These are phyloP conservation scores for Botryotinia convoluta DNA, from an alignment of 2,329 filamentous ascomycete species.

Conservation along the genomic window DNA sequence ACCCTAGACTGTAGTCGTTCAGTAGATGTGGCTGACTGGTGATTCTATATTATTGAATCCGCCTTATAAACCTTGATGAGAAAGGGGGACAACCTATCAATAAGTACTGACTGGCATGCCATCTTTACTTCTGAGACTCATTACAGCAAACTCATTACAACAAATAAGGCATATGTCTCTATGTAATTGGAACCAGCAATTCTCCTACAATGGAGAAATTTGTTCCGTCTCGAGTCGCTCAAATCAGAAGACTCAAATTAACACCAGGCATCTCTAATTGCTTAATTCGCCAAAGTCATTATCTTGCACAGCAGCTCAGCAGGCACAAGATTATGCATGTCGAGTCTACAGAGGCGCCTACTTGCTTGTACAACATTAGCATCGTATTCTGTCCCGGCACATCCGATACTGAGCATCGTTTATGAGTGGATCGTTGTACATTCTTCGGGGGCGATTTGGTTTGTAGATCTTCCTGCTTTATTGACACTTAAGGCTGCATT, in stretches of 20 bases:
- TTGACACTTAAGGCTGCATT: background rate
- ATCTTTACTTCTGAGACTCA: background rate
- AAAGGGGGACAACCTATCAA: background rate
- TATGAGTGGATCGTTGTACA: background rate
- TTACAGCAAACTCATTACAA: background rate
- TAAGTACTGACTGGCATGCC: background rate
- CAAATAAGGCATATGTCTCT: background rate
- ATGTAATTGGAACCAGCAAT: background rate
- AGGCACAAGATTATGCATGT: slow-evolving; percentile 10
- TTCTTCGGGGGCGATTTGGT: background rate
- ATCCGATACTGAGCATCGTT: background rate
- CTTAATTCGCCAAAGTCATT: background rate
- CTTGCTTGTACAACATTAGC: background rate
- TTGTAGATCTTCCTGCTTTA: slow-evolving; percentile 10
- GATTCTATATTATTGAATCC: background rate
- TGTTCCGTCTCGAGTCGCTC: background rate
- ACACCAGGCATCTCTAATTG: background rate
- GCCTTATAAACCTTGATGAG: background rate
- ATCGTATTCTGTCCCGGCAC: background rate
- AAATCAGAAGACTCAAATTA: background rate
- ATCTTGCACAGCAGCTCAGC: slow-evolving; percentile 14
- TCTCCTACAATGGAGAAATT: background rate
- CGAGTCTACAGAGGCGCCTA: background rate
- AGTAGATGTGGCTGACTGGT: background rate
- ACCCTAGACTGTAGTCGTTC: background rate